phyloP scores from a whole-genome alignment of 2,329 filamentous ascomycete species.

The Xenoacremonium recifei region DNA sequence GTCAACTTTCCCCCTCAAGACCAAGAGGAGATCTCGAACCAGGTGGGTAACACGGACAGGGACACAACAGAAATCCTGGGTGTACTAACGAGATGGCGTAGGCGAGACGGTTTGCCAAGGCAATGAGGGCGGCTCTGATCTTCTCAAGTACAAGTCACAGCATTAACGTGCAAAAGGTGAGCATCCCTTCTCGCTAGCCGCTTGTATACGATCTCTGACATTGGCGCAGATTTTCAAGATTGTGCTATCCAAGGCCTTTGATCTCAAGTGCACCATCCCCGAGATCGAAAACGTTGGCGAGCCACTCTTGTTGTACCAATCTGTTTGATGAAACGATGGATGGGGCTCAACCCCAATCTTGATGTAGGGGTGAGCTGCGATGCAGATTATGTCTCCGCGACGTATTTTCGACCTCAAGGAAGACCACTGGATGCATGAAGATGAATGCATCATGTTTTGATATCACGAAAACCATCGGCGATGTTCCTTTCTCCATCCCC shows the following conservation, averaged over 20 bases:
- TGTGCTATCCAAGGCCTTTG: conserved; percentile 96
- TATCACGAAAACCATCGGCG: too few relatives aligned
- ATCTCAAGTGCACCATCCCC: conserved; percentile 97
- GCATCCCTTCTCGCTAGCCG: conserved; percentile 16
- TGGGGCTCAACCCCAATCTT: background rate
- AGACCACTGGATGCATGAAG: conserved; percentile 13
- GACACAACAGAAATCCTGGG: background rate
- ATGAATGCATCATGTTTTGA: conserved; percentile 20
- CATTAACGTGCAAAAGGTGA: conserved; percentile 97
- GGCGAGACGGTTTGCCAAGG: conserved; percentile 94
- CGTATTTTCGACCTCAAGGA: too few relatives aligned
- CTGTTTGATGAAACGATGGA: conserved; percentile 32
- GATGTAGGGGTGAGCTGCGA: too few relatives aligned
- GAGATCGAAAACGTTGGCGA: conserved; percentile 99
- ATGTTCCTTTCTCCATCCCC: too few relatives aligned
- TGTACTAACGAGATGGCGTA: conserved; percentile 36
- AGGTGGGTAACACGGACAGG: conserved; percentile 58
- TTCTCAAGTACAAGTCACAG: conserved; percentile 99
- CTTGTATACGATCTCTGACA: too few relatives aligned
- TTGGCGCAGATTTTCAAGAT: conserved; percentile 99
- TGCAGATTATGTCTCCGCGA: too few relatives aligned
- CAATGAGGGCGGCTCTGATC: conserved; percentile 96
- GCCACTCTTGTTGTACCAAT: conserved; percentile 87
- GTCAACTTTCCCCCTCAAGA: conserved; percentile 97
- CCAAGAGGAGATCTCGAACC: conserved; percentile 97